Conservation (phyloP, 164 flowering plant genomes). For the grape (Vitis vinifera) region DNA sequence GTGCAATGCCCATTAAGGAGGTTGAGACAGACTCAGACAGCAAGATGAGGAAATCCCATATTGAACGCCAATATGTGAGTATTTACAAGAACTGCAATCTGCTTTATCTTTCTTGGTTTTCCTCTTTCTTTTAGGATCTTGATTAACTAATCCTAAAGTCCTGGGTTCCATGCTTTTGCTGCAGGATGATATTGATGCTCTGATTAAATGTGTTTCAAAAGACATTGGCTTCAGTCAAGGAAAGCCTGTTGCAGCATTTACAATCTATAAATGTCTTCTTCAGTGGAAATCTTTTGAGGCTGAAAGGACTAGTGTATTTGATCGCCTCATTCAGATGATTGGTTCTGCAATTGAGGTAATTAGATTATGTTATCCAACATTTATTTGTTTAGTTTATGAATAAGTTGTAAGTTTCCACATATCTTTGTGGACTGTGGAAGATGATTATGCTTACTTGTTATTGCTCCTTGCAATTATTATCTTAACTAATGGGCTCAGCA, state of each 20-base stretch:
- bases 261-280: conserved; percentile 63
- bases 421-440: background rate
- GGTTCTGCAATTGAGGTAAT: conserved; percentile 60
- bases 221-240: conserved; percentile 84
- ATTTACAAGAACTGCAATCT: background rate
- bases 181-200: conserved; percentile 93
- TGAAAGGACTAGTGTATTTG: conserved; percentile 59
- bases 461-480: background rate
- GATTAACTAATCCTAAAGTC: background rate
- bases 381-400: too few species aligned
- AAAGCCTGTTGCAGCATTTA: conserved; percentile 59
- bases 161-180: conserved; percentile 12
- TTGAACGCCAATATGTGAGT: conserved; percentile 86
- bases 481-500: background rate
- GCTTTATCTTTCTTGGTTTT: conserved; percentile 3
- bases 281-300: conserved; percentile 67
- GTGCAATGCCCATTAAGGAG: conserved; percentile 49
- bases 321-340: conserved; percentile 61
- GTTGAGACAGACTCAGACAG: conserved; percentile 56
- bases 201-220: conserved; percentile 73
- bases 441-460: background rate
- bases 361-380: background rate
- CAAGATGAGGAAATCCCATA: conserved; percentile 56
- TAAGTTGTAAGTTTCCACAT: background rate
- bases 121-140: background rate